Percentiles rank a stretch among this genome's conserved stretches.
These are phyloP conservation scores for Mrakiaceae sp. DNA, from an alignment of 1,284 basidiomycete genomes.

Conservation along the genomic window DNA sequence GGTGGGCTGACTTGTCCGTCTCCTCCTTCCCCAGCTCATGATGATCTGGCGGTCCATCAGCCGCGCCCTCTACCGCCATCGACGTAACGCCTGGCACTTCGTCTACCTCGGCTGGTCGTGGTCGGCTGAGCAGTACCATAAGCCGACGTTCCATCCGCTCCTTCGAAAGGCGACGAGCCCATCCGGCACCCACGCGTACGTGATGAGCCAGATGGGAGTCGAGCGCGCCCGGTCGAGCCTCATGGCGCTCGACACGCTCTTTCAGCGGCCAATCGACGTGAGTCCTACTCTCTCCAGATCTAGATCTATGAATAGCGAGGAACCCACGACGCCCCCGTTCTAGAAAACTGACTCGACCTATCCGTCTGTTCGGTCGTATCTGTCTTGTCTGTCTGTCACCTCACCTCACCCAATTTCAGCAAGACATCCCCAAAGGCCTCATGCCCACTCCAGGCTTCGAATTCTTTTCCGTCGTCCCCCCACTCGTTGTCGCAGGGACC, in stretches of 20 bases:
- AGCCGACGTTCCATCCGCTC: not conserved
- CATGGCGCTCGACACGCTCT: not conserved
- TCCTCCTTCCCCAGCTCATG: no score
- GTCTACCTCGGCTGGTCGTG: constrained; percentile 1
- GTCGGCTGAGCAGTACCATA: not conserved
- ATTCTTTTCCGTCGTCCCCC: not conserved
- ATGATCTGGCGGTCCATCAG: not conserved
- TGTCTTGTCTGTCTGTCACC: no score
- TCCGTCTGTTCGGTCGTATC: no score
- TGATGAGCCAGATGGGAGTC: not conserved
- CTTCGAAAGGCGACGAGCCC: not conserved
- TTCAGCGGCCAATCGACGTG: constrained; percentile 2
- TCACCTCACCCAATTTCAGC: not conserved
- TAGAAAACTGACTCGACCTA: no score
- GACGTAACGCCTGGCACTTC: constrained; percentile 1
- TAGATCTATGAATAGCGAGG: no score
- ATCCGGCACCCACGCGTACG: not conserved
- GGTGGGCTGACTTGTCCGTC: no score
- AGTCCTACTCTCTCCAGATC: no score
- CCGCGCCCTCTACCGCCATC: not conserved
- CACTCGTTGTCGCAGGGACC: not conserved
- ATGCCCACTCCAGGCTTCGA: not conserved
- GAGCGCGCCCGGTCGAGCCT: not conserved
- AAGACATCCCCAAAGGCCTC: not conserved
- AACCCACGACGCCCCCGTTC: no score